phyloP scores from a whole-genome alignment of 2,329 filamentous ascomycete species.

The Capronia americana region DNA sequence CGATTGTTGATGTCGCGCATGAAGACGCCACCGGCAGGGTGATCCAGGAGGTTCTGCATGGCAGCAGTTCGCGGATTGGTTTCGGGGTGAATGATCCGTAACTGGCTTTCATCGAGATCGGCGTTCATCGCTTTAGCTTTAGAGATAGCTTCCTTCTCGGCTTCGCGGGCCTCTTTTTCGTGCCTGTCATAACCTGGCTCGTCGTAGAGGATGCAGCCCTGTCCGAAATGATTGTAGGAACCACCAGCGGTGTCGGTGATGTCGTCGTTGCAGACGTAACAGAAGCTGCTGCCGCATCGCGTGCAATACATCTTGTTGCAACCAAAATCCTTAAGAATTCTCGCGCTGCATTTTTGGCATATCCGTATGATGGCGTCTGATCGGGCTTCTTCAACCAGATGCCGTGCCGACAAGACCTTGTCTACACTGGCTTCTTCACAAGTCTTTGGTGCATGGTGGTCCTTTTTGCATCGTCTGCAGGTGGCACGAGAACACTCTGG shows the following conservation, averaged over 20 bases:
- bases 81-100: constrained; percentile 28
- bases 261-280: constrained; percentile 67
- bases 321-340: constrained; percentile 77
- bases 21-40: constrained; percentile 22
- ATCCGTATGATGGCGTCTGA: constrained; percentile 76
- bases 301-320: constrained; percentile 86
- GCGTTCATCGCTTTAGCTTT: constrained; percentile 42
- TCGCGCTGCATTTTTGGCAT: constrained; percentile 70
- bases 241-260: constrained; percentile 54
- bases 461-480: constrained; percentile 71
- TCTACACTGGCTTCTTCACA: constrained; percentile 72
- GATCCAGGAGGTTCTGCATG: constrained; percentile 13
- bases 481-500: constrained; percentile 68
- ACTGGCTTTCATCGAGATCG: constrained; percentile 34
- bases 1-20: constrained; percentile 22
- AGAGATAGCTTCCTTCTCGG: constrained; percentile 43
- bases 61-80: not conserved
- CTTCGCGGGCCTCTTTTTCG: constrained; percentile 42
- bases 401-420: constrained; percentile 65
- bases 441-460: constrained; percentile 73
- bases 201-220: constrained; percentile 73
- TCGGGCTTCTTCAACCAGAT: constrained; percentile 82
- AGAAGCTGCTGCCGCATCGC: constrained; percentile 62
- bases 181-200: constrained; percentile 46
- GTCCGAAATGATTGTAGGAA: constrained; percentile 71